These are phyloP conservation scores for Colletotrichum sp. DNA, from an alignment of 2,329 filamentous ascomycete species.

Conservation along the genomic window DNA sequence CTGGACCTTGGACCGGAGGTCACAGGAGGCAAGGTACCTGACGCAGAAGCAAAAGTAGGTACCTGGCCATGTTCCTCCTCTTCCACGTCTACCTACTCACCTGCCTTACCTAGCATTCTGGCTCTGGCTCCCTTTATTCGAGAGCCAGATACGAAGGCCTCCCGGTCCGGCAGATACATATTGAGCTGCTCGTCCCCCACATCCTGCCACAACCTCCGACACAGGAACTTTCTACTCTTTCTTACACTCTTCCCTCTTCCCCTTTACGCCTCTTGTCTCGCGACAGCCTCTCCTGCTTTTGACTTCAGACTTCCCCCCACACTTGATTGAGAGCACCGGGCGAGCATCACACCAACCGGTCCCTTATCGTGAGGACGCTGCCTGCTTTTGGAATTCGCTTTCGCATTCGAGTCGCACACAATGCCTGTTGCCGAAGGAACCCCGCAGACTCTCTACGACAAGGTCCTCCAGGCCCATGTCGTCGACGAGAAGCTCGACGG, in stretches of 20 bases:
- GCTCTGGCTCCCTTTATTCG: background rate
- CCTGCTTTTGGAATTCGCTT: background rate
- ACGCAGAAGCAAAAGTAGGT: background rate
- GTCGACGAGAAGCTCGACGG: conserved; percentile 96
- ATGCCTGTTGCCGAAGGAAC: conserved; percentile 79
- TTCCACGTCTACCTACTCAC: background rate
- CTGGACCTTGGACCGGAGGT: background rate
- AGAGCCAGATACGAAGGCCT: conserved; percentile 13
- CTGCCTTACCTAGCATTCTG: background rate
- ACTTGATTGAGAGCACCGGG: background rate
- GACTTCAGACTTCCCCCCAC: background rate
- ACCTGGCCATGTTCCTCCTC: background rate
- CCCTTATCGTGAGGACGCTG: background rate
- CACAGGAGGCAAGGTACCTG: background rate
- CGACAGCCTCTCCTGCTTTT: background rate
- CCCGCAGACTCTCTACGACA: conserved; percentile 93
- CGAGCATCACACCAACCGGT: background rate
- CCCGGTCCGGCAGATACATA: conserved; percentile 22
- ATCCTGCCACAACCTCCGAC: conserved; percentile 3
- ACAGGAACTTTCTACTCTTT: conserved; percentile 12
- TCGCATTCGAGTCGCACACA: conserved; percentile 36
- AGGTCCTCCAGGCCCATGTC: conserved; percentile 93
- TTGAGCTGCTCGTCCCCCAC: conserved; percentile 22
- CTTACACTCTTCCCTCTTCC: background rate
- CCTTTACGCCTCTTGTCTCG: background rate